Percentiles rank a stretch among this genome's conserved stretches.
Evolutionary conservation across 192 early-diverging fungal species (phyloP).

Genomic region (Coemansia sp.): DNA sequence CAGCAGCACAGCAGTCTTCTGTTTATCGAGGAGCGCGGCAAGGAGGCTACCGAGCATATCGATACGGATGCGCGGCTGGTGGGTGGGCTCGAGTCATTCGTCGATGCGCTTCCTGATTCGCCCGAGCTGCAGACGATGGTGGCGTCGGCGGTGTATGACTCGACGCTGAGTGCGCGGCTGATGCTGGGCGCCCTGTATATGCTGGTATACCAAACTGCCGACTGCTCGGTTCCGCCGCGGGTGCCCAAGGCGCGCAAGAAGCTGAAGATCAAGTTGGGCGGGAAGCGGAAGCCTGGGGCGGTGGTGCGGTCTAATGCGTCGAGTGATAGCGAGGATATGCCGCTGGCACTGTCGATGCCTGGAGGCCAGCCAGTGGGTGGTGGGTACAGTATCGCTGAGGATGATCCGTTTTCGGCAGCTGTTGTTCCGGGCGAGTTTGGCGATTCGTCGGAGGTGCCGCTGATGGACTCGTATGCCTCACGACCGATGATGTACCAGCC

Average conservation of each 20-base stretch:
- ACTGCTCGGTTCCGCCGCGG: slow-evolving; percentile 38
- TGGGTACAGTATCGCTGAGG: background rate
- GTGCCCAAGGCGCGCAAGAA: slow-evolving; percentile 23
- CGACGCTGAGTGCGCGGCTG: slow-evolving; percentile 19
- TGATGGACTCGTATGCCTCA: slow-evolving; percentile 7
- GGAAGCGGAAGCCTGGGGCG: slow-evolving; percentile 1
- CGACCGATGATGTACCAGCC: slow-evolving; percentile 17
- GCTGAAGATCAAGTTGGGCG: slow-evolving; percentile 46
- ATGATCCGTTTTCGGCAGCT: slow-evolving; percentile 11
- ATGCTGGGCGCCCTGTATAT: slow-evolving; percentile 30
- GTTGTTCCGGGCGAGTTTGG: slow-evolving; percentile 9
- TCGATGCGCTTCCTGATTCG: slow-evolving; percentile 39
- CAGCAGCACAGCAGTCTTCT: slow-evolving; percentile 49
- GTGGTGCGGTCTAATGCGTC: slow-evolving; percentile 15
- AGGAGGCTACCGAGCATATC: slow-evolving; percentile 33
- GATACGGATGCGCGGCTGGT: slow-evolving; percentile 50
- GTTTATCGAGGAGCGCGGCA: slow-evolving; percentile 35
- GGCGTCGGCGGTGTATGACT: slow-evolving; percentile 33
- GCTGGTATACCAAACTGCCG: slow-evolving; percentile 42
- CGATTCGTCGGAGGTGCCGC: background rate
- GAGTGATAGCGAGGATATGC: slow-evolving; percentile 52
- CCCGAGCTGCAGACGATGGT: slow-evolving; percentile 25
- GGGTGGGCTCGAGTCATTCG: slow-evolving; percentile 41
- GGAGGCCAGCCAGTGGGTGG: background rate
- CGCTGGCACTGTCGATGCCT: slow-evolving; percentile 23